Percentiles rank a stretch among this genome's conserved stretches.
These are phyloP conservation scores for Clohesyomyces aquaticus DNA, from an alignment of 495 filamentous ascomycete genomes.

Conservation along the genomic window DNA sequence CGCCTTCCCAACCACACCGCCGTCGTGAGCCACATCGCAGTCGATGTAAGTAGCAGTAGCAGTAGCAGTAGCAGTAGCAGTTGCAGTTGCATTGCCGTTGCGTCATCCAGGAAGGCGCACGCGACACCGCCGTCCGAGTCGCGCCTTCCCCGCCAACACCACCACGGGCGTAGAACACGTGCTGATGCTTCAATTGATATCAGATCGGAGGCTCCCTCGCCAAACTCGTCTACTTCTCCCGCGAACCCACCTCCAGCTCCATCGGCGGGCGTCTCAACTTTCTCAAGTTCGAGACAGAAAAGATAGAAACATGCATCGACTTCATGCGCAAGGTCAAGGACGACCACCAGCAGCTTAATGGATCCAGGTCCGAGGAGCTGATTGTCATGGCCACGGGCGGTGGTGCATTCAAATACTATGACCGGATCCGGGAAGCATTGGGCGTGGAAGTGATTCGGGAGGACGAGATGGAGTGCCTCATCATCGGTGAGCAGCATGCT, in stretches of 20 bases:
- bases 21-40: conserved; percentile 91
- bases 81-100: too few species aligned
- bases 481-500: conserved; percentile 67
- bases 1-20: conserved; percentile 92
- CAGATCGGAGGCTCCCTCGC: conserved; percentile 94
- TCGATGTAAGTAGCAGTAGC: conserved; percentile 85
- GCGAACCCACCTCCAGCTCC: conserved; percentile 62
- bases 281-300: conserved; percentile 91
- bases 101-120: too few species aligned
- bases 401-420: conserved; percentile 94
- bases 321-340: conserved; percentile 82
- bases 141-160: conserved; percentile 41
- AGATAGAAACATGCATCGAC: conserved; percentile 85
- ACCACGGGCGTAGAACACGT: background rate
- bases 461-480: conserved; percentile 98
- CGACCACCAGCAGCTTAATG: conserved; percentile 76
- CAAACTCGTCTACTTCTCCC: conserved; percentile 96
- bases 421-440: conserved; percentile 77
- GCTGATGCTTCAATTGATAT: conserved; percentile 38
- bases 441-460: conserved; percentile 87
- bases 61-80: too few species aligned
- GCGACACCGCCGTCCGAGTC: too few species aligned
- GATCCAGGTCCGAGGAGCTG: conserved; percentile 63
- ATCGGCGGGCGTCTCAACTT: conserved; percentile 88
- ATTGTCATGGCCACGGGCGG: conserved; percentile 95